These are phyloP conservation scores for Withania somnifera DNA, from an alignment of 305 asterid genomes.

Conservation along the genomic window DNA sequence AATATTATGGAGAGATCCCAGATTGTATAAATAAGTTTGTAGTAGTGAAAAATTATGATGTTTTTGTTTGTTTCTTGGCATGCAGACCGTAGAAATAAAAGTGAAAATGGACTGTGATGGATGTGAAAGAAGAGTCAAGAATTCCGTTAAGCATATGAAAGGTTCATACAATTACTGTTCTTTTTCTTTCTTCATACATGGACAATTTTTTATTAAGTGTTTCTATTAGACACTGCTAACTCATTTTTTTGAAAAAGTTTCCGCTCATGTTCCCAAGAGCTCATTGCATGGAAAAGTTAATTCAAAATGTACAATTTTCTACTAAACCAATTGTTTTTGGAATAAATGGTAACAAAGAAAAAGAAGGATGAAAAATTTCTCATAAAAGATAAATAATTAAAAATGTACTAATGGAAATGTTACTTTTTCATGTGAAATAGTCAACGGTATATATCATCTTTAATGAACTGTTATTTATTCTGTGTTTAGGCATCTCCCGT, in stretches of 20 bases:
- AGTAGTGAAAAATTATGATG: not conserved
- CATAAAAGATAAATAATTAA: not conserved
- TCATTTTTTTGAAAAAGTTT: not conserved
- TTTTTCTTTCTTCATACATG: not conserved
- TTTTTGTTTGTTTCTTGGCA: not conserved
- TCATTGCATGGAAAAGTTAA: not conserved
- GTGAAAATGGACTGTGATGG: constrained; percentile 93
- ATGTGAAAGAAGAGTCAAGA: constrained; percentile 71
- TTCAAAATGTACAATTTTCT: not conserved
- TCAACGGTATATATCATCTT: not conserved
- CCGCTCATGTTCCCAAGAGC: not conserved
- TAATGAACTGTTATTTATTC: constrained; percentile 4
- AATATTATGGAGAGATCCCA: no score
- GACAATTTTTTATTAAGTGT: not conserved
- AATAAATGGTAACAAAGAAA: not conserved
- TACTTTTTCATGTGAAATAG: not conserved
- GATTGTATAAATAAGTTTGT: not conserved
- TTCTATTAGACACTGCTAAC: not conserved
- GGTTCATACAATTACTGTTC: constrained; percentile 19
- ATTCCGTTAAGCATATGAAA: constrained; percentile 61
- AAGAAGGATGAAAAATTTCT: not conserved
- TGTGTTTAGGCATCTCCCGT: not conserved
- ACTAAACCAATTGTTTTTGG: not conserved
- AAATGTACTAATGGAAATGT: not conserved
- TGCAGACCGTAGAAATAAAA: constrained; percentile 80